Conservation (phyloP, 1,284 basidiomycete species). For the Ustilago shanxiensis region DNA sequence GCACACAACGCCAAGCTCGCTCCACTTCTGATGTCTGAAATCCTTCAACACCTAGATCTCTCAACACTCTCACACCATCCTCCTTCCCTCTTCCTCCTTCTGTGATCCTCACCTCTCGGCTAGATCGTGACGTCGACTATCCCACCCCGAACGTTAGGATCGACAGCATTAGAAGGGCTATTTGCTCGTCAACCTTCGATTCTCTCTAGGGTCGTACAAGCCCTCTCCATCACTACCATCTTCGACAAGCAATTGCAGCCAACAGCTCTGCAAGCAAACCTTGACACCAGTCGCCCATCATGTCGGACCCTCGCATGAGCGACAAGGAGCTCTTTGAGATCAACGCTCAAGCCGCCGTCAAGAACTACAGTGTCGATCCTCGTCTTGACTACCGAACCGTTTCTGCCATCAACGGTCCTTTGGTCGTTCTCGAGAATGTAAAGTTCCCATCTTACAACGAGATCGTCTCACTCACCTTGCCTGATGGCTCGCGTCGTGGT, state of each 20-base stretch:
- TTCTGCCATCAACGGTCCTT: conserved; percentile 89
- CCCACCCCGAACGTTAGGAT: not conserved
- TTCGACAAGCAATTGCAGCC: not conserved
- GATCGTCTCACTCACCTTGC: conserved; percentile 94
- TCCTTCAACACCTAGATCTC: not conserved
- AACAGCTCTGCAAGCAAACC: not conserved
- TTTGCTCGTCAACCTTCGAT: too few species aligned
- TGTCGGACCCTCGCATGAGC: conserved; percentile 71
- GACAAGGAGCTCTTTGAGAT: conserved; percentile 83
- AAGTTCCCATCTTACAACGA: conserved; percentile 99
- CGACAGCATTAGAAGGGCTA: not conserved
- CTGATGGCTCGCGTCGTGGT: conserved; percentile 93
- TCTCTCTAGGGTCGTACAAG: not conserved
- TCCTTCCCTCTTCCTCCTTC: not conserved
- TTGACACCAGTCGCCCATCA: conserved; percentile 29
- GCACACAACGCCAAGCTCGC: conserved; percentile 5
- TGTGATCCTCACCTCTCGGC: not conserved
- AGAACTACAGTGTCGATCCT: conserved; percentile 77
- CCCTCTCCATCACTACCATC: not conserved
- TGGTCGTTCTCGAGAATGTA: conserved; percentile 98
- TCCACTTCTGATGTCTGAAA: too few species aligned
- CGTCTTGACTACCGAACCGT: conserved; percentile 96
- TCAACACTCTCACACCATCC: not conserved
- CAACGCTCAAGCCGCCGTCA: conserved; percentile 83
- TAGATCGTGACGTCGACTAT: not conserved